Evolutionary conservation across 176 grass and related monocot species (phyloP).

Genomic region (Otatea glauca): DNA sequence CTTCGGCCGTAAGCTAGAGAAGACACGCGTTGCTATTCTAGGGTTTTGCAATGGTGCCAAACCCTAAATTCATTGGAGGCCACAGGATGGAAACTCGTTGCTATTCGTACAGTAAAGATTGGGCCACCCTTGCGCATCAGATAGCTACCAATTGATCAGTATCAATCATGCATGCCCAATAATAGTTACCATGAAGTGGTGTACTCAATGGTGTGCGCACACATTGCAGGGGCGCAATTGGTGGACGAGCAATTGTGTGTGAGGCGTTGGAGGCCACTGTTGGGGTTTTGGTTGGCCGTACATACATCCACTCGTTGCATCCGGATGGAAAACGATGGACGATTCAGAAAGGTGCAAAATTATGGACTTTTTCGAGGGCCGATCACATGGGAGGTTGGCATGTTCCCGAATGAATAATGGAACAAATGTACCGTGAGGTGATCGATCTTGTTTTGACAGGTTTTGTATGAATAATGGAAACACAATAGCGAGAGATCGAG

Average conservation of each 20-base stretch:
- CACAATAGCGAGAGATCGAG: too few relatives aligned
- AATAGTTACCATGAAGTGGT: neutral
- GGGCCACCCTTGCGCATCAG: too few relatives aligned
- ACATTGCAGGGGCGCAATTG: neutral
- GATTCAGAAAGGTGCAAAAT: neutral
- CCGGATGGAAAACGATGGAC: neutral
- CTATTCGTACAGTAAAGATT: too few relatives aligned
- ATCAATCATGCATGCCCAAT: neutral
- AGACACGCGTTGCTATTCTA: too few relatives aligned
- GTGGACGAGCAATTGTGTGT: neutral
- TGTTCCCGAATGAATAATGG: neutral
- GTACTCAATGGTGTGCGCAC: neutral
- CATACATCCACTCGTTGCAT: neutral
- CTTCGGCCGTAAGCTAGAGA: too few relatives aligned
- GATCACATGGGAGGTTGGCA: neutral
- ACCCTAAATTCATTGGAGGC: too few relatives aligned
- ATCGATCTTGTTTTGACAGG: neutral
- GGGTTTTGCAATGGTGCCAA: too few relatives aligned
- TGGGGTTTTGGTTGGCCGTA: conserved; percentile 7
- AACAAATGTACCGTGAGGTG: neutral
- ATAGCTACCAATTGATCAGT: too few relatives aligned
- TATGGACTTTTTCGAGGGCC: neutral
- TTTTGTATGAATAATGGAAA: neutral
- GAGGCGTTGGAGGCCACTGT: conserved; percentile 4
- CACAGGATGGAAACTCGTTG: too few relatives aligned